Percentiles rank a stretch among this genome's conserved stretches.
These are phyloP conservation scores for Phoma sp. DNA, from an alignment of 2,329 filamentous ascomycete genomes.

Conservation along the genomic window DNA sequence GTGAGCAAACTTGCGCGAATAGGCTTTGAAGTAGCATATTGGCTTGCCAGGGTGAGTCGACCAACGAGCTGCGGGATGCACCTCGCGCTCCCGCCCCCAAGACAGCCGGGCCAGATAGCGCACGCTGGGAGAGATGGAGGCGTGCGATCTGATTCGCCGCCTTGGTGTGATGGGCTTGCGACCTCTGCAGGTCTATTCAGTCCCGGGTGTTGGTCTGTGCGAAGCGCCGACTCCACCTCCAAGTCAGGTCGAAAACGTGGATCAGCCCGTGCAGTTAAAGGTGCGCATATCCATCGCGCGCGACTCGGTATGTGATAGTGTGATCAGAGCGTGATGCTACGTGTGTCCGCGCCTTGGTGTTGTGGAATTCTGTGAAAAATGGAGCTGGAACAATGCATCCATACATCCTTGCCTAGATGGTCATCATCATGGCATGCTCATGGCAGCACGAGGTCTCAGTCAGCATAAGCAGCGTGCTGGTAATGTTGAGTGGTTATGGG, in stretches of 20 bases:
- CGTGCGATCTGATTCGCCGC: slow-evolving; percentile 28
- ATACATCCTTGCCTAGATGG: neutral
- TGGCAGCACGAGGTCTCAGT: slow-evolving; percentile 9
- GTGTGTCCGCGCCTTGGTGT: neutral
- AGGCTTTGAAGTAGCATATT: slow-evolving; percentile 36
- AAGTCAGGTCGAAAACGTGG: slow-evolving; percentile 15
- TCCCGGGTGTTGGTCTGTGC: slow-evolving; percentile 26
- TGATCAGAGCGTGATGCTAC: slow-evolving; percentile 34
- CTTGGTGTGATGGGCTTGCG: slow-evolving; percentile 37
- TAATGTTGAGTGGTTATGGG: neutral
- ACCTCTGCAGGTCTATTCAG: slow-evolving; percentile 22
- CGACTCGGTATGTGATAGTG: slow-evolving; percentile 35
- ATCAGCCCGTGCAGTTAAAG: slow-evolving; percentile 17
- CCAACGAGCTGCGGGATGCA: slow-evolving; percentile 44
- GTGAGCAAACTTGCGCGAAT: slow-evolving; percentile 36
- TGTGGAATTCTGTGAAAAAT: neutral
- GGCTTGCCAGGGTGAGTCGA: slow-evolving; percentile 33
- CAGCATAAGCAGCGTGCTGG: slow-evolving; percentile 10
- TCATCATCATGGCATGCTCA: slow-evolving; percentile 2
- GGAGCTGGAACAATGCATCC: neutral
- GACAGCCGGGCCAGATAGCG: slow-evolving; percentile 32
- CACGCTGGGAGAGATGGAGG: slow-evolving; percentile 18
- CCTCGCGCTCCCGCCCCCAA: slow-evolving; percentile 26
- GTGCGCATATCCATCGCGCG: slow-evolving; percentile 17
- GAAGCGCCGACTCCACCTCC: slow-evolving; percentile 40